These are phyloP conservation scores for Debaryomycetaceae sp. DNA, from an alignment of 1,139 yeast genomes.

Conservation along the genomic window DNA sequence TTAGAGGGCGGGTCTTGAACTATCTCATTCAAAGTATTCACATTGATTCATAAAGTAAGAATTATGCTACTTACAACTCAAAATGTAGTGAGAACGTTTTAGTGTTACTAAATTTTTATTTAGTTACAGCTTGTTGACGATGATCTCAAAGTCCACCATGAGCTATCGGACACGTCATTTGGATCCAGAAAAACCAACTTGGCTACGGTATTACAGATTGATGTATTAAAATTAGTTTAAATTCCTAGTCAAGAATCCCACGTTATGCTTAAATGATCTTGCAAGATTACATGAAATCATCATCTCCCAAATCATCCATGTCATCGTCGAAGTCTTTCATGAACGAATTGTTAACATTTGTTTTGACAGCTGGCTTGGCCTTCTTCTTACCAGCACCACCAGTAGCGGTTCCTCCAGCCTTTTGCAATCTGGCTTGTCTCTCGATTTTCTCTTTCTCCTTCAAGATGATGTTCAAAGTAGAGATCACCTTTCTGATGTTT, in stretches of 20 bases:
- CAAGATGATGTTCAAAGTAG: conserved; percentile 76
- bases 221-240: neutral
- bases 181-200: no score
- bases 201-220: neutral
- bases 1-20: neutral
- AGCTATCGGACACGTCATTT: no score
- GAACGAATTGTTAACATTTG: conserved; percentile 74
- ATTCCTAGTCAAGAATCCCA: neutral
- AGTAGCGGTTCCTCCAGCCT: conserved; percentile 80
- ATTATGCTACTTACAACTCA: no score
- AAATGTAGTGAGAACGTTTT: neutral
- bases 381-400: conserved; percentile 97
- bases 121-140: neutral
- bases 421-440: conserved; percentile 76
- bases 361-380: conserved; percentile 71
- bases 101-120: neutral
- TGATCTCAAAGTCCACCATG: no score
- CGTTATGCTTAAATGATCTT: neutral
- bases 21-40: no score
- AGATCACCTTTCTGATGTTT: conserved; percentile 77
- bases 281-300: conserved; percentile 76
- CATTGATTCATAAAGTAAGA: no score
- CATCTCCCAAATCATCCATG: conserved; percentile 61
- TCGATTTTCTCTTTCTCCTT: conserved; percentile 89
- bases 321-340: conserved; percentile 72